These are phyloP conservation scores for Cercospora sp. DNA, from an alignment of 2,329 filamentous ascomycete genomes.

Conservation along the genomic window DNA sequence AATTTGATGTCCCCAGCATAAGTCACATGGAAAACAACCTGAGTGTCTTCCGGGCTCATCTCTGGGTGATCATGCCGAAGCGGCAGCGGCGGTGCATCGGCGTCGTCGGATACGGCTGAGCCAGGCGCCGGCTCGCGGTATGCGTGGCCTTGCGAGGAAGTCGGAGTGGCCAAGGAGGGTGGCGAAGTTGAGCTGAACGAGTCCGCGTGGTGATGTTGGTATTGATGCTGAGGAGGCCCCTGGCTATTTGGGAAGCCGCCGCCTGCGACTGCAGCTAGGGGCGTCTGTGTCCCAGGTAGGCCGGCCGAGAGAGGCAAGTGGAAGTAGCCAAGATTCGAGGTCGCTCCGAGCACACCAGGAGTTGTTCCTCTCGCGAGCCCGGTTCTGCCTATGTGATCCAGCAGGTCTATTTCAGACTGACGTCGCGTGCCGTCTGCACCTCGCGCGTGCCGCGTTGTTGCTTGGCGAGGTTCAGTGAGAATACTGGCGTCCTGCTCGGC, in stretches of 20 bases:
- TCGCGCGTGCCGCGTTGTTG: constrained; percentile 17
- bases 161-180: constrained; percentile 48
- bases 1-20: constrained; percentile 87
- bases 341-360: constrained; percentile 65
- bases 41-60: constrained; percentile 79
- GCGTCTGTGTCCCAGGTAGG: constrained; percentile 74
- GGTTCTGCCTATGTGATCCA: constrained; percentile 34
- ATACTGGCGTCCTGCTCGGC: constrained; percentile 9
- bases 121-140: constrained; percentile 30
- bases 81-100: constrained; percentile 34
- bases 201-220: constrained; percentile 37
- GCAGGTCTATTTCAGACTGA: constrained; percentile 24
- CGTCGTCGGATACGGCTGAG: constrained; percentile 27
- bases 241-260: constrained; percentile 59
- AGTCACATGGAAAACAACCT: constrained; percentile 86
- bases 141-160: constrained; percentile 43
- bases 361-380: constrained; percentile 50
- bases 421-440: constrained; percentile 21
- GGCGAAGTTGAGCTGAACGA: constrained; percentile 51
- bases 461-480: constrained; percentile 12
- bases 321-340: constrained; percentile 78
- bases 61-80: constrained; percentile 64
- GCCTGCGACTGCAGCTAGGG: constrained; percentile 75
- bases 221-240: constrained; percentile 31
- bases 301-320: constrained; percentile 72